These are phyloP conservation scores for Candida ovalis DNA, from an alignment of 805 yeast genomes.

Conservation along the genomic window DNA sequence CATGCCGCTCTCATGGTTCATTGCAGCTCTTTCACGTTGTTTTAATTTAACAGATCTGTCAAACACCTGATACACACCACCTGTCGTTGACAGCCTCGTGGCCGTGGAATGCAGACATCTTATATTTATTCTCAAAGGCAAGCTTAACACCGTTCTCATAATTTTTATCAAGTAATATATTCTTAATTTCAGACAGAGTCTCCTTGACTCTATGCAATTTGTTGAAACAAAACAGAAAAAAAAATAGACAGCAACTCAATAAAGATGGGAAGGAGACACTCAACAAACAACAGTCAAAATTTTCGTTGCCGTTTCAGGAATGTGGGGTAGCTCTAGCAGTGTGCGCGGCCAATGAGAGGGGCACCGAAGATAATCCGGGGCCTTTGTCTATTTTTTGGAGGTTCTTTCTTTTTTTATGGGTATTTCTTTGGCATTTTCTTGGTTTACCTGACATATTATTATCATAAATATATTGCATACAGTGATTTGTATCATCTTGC, in stretches of 20 bases:
- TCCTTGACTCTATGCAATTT: too few species aligned
- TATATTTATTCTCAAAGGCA: not conserved
- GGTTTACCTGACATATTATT: too few species aligned
- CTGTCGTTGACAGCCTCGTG: slow-evolving; percentile 1
- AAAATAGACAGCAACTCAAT: not conserved
- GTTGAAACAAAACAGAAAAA: not conserved
- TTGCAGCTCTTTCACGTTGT: slow-evolving; percentile 57
- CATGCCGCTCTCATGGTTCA: slow-evolving; percentile 41
- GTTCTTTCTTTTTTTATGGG: not conserved
- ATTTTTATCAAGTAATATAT: too few species aligned
- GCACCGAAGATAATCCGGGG: slow-evolving; percentile 1
- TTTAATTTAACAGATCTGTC: slow-evolving; percentile 56
- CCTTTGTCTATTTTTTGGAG: not conserved
- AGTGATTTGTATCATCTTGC: not conserved
- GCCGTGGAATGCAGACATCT: slow-evolving; percentile 6
- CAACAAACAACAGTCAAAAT: not conserved
- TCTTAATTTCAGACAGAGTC: too few species aligned
- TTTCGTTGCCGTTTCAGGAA: slow-evolving; percentile 1
- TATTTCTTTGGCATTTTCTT: too few species aligned
- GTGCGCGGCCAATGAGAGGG: not conserved
- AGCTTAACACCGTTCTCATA: not conserved
- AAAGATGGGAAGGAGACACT: not conserved
- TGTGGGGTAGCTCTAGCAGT: slow-evolving; percentile 3
- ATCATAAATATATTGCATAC: too few species aligned
- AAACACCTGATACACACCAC: slow-evolving; percentile 39